These are phyloP conservation scores for Miamiensis avidus DNA, from an alignment of 169 alveolate genomes.

Conservation along the genomic window DNA sequence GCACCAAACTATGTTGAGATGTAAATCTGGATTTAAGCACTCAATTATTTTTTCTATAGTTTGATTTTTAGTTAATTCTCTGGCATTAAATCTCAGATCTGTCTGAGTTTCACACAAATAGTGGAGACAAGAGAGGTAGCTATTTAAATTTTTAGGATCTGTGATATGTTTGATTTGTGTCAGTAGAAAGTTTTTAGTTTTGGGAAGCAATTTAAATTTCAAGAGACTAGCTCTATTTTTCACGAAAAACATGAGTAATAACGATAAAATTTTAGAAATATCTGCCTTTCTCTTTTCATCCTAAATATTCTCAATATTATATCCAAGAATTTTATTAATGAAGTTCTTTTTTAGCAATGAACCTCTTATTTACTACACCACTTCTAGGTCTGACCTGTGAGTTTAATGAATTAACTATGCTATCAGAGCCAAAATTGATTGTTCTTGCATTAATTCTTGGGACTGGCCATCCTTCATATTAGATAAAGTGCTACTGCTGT, in stretches of 20 bases:
- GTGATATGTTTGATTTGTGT: neutral
- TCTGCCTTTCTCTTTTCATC: neutral
- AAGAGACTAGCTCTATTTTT: neutral
- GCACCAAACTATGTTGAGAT: neutral
- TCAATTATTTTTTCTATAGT: no score
- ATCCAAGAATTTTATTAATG: no score
- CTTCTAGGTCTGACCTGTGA: neutral
- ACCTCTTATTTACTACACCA: neutral
- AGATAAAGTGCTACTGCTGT: neutral
- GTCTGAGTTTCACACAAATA: neutral
- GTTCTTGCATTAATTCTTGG: neutral
- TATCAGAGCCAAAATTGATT: neutral
- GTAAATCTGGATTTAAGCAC: neutral
- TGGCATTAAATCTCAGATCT: no score
- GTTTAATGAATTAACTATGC: neutral
- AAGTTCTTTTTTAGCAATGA: no score
- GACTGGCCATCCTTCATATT: no score
- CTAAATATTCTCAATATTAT: neutral
- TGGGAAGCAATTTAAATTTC: no score
- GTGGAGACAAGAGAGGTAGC: neutral
- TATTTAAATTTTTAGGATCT: neutral
- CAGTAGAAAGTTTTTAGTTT: neutral
- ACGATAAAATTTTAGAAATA: neutral
- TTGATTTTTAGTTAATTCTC: no score
- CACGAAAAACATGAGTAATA: neutral